A percentile compares a stretch with the other conserved stretches of the same genome.
These are phyloP conservation scores for Echria macrotheca DNA, from an alignment of 495 filamentous ascomycete genomes.

Conservation along the genomic window DNA sequence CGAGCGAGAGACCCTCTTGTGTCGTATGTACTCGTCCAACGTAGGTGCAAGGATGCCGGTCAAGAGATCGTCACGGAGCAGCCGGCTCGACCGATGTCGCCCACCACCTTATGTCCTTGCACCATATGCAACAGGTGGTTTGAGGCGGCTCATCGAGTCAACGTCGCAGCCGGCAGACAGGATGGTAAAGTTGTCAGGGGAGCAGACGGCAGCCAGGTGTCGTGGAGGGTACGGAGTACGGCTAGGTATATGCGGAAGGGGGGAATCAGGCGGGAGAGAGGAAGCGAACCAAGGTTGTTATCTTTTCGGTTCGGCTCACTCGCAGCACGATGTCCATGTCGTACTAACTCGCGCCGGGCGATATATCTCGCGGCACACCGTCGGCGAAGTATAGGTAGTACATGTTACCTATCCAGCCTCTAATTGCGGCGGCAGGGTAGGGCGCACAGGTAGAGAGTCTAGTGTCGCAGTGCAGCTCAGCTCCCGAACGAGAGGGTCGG, in stretches of 20 bases:
- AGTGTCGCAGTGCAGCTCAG: slow-evolving; percentile 8
- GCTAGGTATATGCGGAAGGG: not conserved
- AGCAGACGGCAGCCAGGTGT: slow-evolving; percentile 3
- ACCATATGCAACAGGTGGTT: not conserved
- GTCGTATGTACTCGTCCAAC: too few species aligned
- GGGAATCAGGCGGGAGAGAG: slow-evolving; percentile 16
- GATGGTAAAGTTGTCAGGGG: too few species aligned
- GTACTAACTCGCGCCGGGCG: too few species aligned
- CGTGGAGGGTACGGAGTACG: not conserved
- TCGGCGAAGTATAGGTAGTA: too few species aligned
- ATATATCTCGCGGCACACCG: too few species aligned
- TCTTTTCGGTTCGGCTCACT: slow-evolving; percentile 21
- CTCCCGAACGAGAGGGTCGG: not conserved
- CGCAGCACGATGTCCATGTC: too few species aligned
- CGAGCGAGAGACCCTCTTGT: slow-evolving; percentile 4
- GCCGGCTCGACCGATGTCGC: too few species aligned
- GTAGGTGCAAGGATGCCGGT: too few species aligned
- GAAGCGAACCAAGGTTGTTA: slow-evolving; percentile 16
- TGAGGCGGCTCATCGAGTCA: not conserved
- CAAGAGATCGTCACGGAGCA: too few species aligned
- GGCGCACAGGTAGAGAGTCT: not conserved
- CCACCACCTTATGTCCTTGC: not conserved
- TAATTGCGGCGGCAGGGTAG: not conserved
- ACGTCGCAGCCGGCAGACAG: not conserved
- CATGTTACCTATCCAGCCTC: too few species aligned